A percentile compares a stretch with the other conserved stretches of the same genome.
These are phyloP conservation scores for Heterococcus sp. DNA, from an alignment of 108 stramenopile species.

Conservation along the genomic window DNA sequence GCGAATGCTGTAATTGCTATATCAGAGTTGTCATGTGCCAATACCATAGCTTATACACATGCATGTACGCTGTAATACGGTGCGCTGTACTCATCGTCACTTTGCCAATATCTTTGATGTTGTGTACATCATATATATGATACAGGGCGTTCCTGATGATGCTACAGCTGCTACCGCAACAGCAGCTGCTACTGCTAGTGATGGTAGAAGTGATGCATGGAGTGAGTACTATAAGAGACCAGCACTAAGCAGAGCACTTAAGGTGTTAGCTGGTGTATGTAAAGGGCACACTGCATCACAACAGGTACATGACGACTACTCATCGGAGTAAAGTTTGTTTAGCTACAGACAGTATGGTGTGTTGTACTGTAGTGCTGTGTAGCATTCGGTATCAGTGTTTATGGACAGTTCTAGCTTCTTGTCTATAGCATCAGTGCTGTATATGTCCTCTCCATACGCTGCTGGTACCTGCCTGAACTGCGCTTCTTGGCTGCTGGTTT, in stretches of 20 bases:
- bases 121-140: neutral
- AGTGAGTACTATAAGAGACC: constrained; percentile 10
- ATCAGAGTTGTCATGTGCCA: neutral
- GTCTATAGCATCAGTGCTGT: too few species aligned
- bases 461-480: too few species aligned
- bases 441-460: too few species aligned
- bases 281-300: constrained; percentile 35
- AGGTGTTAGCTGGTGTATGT: constrained; percentile 34
- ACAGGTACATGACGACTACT: constrained; percentile 1
- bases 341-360: too few species aligned
- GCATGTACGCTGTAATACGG: neutral
- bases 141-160: neutral
- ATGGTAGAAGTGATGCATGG: constrained; percentile 7
- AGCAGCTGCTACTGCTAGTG: neutral
- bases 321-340: too few species aligned
- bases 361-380: too few species aligned
- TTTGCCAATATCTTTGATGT: neutral
- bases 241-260: constrained; percentile 15
- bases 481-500: too few species aligned
- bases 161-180: neutral
- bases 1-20: neutral
- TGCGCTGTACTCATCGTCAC: neutral
- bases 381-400: too few species aligned
- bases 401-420: too few species aligned
- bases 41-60: neutral